Evolutionary conservation across 495 filamentous ascomycete genomes (phyloP).

Genomic region (Hypoxylon rickii): DNA sequence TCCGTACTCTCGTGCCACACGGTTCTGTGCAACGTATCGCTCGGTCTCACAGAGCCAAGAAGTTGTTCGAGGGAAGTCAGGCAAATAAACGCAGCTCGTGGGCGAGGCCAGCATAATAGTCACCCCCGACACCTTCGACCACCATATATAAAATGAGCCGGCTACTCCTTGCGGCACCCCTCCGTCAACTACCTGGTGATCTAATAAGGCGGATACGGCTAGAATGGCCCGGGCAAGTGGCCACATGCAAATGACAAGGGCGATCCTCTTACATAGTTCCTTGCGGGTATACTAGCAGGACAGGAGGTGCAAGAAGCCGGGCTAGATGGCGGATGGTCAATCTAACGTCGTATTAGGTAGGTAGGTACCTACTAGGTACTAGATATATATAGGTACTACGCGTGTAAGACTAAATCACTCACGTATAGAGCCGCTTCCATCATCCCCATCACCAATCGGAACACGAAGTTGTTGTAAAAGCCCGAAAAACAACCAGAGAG

Average conservation of each 20-base stretch:
- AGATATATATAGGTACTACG: no score
- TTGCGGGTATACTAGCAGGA: constrained; percentile 14
- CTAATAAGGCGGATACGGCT: neutral
- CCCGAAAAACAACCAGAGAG: no score
- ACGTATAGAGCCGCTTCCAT: constrained; percentile 13
- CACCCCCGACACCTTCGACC: neutral
- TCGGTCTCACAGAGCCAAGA: neutral
- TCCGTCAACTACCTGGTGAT: neutral
- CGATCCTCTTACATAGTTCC: neutral
- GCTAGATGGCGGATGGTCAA: no score
- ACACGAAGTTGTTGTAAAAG: neutral
- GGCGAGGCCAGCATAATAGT: neutral
- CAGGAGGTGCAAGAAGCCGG: constrained; percentile 7
- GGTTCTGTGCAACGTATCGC: neutral
- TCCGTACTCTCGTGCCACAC: constrained; percentile 1
- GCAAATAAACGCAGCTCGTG: neutral
- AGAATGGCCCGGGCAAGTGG: neutral
- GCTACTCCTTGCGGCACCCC: neutral
- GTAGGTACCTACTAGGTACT: no score
- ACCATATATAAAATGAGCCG: neutral
- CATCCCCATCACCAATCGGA: neutral
- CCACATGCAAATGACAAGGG: neutral
- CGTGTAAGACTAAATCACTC: no score
- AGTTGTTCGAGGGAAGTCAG: constrained; percentile 15
- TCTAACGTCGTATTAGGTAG: no score